Evolutionary conservation across 768 basidiomycete genomes (phyloP).

Genomic region (Galerina sulciceps): DNA sequence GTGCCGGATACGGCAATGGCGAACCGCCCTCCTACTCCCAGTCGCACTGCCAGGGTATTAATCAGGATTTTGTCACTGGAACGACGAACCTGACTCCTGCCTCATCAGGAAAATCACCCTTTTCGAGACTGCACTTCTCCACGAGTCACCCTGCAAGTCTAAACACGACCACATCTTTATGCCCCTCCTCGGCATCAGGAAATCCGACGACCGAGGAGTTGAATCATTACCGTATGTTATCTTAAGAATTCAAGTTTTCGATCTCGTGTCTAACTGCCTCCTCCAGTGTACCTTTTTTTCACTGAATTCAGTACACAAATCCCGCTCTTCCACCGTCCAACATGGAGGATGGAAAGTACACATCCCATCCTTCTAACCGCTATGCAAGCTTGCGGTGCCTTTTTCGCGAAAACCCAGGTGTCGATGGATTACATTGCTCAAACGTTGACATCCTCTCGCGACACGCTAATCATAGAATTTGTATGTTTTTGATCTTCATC

Average conservation of each 20-base stretch:
- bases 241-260: conserved; percentile 1
- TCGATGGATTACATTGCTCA: conserved; percentile 53
- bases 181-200: conserved; percentile 34
- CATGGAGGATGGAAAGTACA: conserved; percentile 52
- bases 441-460: conserved; percentile 45
- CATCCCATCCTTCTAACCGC: conserved; percentile 54
- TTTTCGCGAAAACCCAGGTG: conserved; percentile 54
- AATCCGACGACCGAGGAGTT: conserved; percentile 49
- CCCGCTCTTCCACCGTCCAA: conserved; percentile 59
- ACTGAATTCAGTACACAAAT: conserved; percentile 56
- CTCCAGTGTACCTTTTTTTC: conserved; percentile 57
- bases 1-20: conserved; percentile 31
- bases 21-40: conserved; percentile 27
- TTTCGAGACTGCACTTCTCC: conserved; percentile 26
- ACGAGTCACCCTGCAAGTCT: conserved; percentile 15
- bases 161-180: conserved; percentile 17
- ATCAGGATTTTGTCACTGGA: conserved; percentile 24
- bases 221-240: conserved; percentile 58
- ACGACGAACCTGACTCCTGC: conserved; percentile 26
- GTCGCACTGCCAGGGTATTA: conserved; percentile 17
- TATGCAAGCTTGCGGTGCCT: conserved; percentile 67
- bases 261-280: conserved; percentile 9
- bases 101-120: conserved; percentile 25
- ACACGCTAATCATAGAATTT: conserved; percentile 56
- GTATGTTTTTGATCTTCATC: conserved; percentile 42